These are phyloP conservation scores for Corymbia citriodora DNA, from an alignment of 441 rosid species.

Conservation along the genomic window DNA sequence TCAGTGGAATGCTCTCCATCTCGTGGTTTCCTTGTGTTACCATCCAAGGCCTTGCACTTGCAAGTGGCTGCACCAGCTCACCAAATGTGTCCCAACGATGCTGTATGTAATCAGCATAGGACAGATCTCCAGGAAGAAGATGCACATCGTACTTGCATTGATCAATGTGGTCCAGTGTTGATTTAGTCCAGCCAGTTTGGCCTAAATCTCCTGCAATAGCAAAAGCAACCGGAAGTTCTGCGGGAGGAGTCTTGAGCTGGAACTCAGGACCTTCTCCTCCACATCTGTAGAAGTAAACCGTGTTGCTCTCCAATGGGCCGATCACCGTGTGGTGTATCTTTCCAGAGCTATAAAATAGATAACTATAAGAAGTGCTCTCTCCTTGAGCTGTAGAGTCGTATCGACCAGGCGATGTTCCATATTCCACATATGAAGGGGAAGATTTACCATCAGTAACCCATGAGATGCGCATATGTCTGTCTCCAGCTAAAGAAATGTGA, in stretches of 20 bases:
- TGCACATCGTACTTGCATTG: slow-evolving; percentile 69
- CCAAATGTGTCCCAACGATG: slow-evolving; percentile 91
- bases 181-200: slow-evolving; percentile 94
- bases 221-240: slow-evolving; percentile 66
- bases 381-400: slow-evolving; percentile 47
- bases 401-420: slow-evolving; percentile 65
- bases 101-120: slow-evolving; percentile 90
- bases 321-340: slow-evolving; percentile 83
- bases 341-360: slow-evolving; percentile 74
- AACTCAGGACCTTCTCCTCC: slow-evolving; percentile 82
- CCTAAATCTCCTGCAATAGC: slow-evolving; percentile 97
- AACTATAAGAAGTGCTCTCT: slow-evolving; percentile 75
- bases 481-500: slow-evolving; percentile 90
- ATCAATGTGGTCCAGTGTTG: slow-evolving; percentile 82
- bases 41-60: slow-evolving; percentile 98
- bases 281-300: slow-evolving; percentile 71
- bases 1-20: slow-evolving; percentile 56
- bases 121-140: slow-evolving; percentile 91
- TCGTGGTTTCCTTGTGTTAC: slow-evolving; percentile 98
- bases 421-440: slow-evolving; percentile 61
- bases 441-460: slow-evolving; percentile 69
- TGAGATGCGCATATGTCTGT: slow-evolving; percentile 64
- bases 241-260: slow-evolving; percentile 82
- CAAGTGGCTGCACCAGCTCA: slow-evolving; percentile 82
- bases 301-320: slow-evolving; percentile 66